phyloP scores from a whole-genome alignment of 495 filamentous ascomycete species.

The Hypoxylon fuscum region DNA sequence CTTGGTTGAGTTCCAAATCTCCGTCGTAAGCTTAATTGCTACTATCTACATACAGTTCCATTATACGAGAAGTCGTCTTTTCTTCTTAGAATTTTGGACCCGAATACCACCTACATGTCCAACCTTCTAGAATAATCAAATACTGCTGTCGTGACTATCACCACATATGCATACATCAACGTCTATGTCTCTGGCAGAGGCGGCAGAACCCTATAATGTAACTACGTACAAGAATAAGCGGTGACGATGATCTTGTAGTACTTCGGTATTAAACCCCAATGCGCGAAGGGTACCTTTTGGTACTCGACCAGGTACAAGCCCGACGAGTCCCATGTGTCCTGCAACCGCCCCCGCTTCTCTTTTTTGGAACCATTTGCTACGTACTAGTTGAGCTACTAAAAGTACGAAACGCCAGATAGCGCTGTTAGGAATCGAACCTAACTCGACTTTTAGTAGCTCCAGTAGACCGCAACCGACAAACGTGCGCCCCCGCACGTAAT shows the following conservation, averaged over 20 bases:
- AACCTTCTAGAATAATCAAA: not conserved
- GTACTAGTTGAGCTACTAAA: no score
- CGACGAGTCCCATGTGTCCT: conserved; percentile 30
- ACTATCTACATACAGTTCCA: no score
- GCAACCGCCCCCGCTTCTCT: conserved; percentile 35
- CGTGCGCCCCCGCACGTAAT: no score
- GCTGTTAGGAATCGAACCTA: no score
- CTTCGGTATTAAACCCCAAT: conserved; percentile 15
- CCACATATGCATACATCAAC: not conserved
- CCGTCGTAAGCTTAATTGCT: not conserved
- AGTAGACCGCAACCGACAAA: no score
- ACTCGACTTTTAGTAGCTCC: no score
- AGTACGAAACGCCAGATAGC: no score
- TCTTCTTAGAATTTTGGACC: not conserved
- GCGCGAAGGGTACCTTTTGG: conserved; percentile 22
- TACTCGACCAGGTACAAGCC: conserved; percentile 29
- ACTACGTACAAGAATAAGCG: conserved; percentile 21
- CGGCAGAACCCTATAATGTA: conserved; percentile 3
- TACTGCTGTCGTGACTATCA: not conserved
- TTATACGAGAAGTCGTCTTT: not conserved
- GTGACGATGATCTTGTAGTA: conserved; percentile 29
- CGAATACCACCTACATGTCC: not conserved
- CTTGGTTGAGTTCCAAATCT: conserved; percentile 23
- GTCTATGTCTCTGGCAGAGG: not conserved
- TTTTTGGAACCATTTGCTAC: conserved; percentile 35